Evolutionary conservation across 2,329 filamentous ascomycete species (phyloP).

Genomic region (Hymenoscyphus infarciens): DNA sequence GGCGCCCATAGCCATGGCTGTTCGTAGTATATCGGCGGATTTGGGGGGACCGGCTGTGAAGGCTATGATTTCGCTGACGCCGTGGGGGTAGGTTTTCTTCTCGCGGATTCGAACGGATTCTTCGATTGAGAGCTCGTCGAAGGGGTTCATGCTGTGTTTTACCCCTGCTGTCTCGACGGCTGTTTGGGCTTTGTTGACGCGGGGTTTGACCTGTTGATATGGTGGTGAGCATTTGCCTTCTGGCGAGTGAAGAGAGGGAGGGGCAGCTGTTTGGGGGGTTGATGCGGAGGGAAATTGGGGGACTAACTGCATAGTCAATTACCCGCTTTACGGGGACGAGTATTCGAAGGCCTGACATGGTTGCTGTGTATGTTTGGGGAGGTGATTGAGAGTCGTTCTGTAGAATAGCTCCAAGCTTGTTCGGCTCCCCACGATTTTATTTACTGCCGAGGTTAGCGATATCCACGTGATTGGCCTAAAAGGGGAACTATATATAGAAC

Average conservation of each 20-base stretch:
- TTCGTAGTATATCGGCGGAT: conserved; percentile 82
- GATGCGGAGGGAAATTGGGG: conserved; percentile 10
- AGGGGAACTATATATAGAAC: too few species aligned
- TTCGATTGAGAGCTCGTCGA: conserved; percentile 97
- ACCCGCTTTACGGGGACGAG: conserved; percentile 80
- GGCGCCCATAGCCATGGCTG: conserved; percentile 97
- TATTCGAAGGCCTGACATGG: conserved; percentile 66
- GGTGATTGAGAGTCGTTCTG: neutral
- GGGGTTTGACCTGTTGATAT: conserved; percentile 58
- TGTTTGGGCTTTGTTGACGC: conserved; percentile 70
- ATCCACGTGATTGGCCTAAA: neutral
- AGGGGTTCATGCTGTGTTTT: conserved; percentile 98
- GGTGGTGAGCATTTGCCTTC: neutral
- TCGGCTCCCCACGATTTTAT: neutral
- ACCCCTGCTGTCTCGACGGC: conserved; percentile 89
- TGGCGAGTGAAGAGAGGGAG: neutral
- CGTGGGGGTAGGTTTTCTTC: conserved; percentile 66
- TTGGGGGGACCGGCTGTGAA: conserved; percentile 87
- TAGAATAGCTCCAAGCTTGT: neutral
- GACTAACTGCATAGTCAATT: conserved; percentile 77
- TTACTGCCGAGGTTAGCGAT: conserved; percentile 2
- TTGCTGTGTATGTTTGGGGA: conserved; percentile 7
- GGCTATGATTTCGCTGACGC: conserved; percentile 88
- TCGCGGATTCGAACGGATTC: conserved; percentile 94
- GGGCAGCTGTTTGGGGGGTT: neutral